These are phyloP conservation scores for Arabidopsis hybrid DNA, from an alignment of 441 rosid genomes.

Conservation along the genomic window DNA sequence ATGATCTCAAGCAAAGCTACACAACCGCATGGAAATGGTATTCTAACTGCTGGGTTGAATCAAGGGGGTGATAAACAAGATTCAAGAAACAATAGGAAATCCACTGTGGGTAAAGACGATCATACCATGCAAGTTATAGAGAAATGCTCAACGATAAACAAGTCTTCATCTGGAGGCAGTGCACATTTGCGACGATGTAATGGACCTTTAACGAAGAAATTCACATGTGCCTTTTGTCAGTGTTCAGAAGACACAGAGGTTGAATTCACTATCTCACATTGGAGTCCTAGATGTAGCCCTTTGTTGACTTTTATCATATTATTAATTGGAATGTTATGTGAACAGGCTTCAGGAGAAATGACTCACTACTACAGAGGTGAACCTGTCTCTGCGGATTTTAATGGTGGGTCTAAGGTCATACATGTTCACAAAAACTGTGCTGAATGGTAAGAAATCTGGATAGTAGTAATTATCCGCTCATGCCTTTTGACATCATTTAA, in stretches of 20 bases:
- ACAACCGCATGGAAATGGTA: conserved; percentile 34
- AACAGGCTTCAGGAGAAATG: conserved; percentile 91
- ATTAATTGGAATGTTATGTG: conserved; percentile 34
- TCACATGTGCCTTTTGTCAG: conserved; percentile 81
- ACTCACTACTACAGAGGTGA: conserved; percentile 69
- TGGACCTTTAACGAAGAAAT: conserved; percentile 21
- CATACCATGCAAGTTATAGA: conserved; percentile 31
- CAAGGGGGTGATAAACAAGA: conserved; percentile 39
- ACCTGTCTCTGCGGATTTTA: conserved; percentile 65
- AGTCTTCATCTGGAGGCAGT: conserved; percentile 37
- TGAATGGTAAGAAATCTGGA: conserved; percentile 73
- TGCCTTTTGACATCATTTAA: background rate
- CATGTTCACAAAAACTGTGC: conserved; percentile 86
- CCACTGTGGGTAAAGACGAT: conserved; percentile 19
- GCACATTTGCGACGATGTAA: conserved; percentile 52
- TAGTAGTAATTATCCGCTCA: background rate
- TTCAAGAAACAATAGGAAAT: conserved; percentile 29
- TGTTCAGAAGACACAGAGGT: conserved; percentile 81
- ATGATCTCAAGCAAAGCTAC: conserved; percentile 36
- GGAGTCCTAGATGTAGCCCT: conserved; percentile 8
- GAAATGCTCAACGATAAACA: conserved; percentile 42
- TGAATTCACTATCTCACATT: conserved; percentile 23
- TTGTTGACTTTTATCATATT: conserved; percentile 8
- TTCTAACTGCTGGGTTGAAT: conserved; percentile 44
- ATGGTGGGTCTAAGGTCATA: conserved; percentile 63